phyloP scores from a whole-genome alignment of 306 rosid genomes.

The Oemleria cerasiformis region DNA sequence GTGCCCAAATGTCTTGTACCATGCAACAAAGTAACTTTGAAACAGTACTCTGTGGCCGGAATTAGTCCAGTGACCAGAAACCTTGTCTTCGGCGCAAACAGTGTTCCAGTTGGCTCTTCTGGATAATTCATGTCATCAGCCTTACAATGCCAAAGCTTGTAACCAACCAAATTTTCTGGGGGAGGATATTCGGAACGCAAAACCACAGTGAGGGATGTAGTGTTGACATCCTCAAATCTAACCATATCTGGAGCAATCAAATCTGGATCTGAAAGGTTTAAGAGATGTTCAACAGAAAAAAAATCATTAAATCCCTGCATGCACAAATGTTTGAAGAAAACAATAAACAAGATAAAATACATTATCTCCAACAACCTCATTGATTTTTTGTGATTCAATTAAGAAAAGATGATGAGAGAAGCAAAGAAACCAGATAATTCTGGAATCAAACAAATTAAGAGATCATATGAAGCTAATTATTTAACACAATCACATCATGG shows the following conservation, averaged over 20 bases:
- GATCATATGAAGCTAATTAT: slow-evolving; percentile 3
- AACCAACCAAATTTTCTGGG: slow-evolving; percentile 41
- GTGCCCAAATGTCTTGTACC: slow-evolving; percentile 35
- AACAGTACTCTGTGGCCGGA: slow-evolving; percentile 73
- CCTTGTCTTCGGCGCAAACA: slow-evolving; percentile 48
- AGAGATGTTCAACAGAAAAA: background rate
- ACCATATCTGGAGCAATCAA: slow-evolving; percentile 46
- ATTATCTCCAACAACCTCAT: background rate
- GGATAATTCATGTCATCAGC: slow-evolving; percentile 52
- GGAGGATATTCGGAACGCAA: slow-evolving; percentile 47
- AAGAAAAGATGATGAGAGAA: background rate
- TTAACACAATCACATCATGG: background rate
- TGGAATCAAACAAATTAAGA: background rate
- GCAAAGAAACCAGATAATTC: background rate
- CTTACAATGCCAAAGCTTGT: slow-evolving; percentile 71
- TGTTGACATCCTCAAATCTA: slow-evolving; percentile 66
- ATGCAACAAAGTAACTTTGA: slow-evolving; percentile 51
- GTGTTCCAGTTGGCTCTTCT: slow-evolving; percentile 51
- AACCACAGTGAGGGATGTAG: slow-evolving; percentile 61
- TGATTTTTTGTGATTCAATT: background rate
- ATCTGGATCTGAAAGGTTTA: slow-evolving; percentile 47
- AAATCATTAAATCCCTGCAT: background rate
- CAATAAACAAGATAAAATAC: background rate
- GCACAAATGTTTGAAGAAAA: background rate
- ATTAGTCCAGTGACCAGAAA: slow-evolving; percentile 48